A percentile compares a stretch with the other conserved stretches of the same genome.
phyloP scores from a whole-genome alignment of 305 asterid species.

The Rubia balearica region DNA sequence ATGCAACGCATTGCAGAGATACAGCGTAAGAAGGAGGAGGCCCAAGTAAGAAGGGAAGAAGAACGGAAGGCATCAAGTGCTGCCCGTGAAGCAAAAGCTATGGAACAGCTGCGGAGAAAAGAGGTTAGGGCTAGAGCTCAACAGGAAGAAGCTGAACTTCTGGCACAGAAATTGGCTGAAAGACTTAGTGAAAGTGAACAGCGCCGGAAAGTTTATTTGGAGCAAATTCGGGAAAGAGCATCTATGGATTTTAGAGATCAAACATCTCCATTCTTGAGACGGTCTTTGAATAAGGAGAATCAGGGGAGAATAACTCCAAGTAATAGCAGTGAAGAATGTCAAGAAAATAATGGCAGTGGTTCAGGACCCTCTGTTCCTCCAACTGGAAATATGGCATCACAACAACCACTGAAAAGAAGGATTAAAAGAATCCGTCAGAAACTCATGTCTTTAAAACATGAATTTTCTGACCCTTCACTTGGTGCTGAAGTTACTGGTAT shows the following conservation, averaged over 20 bases:
- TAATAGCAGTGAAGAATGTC: constrained; percentile 52
- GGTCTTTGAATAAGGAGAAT: constrained; percentile 64
- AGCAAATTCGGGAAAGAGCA: constrained; percentile 95
- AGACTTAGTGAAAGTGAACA: constrained; percentile 94
- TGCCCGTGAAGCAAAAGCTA: constrained; percentile 94
- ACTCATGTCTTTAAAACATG: constrained; percentile 93
- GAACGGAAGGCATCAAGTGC: constrained; percentile 97
- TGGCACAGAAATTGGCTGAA: constrained; percentile 96
- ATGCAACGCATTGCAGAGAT: constrained; percentile 93
- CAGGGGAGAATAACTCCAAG: constrained; percentile 46
- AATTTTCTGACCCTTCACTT: constrained; percentile 70
- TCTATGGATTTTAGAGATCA: constrained; percentile 99
- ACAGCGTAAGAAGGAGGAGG: constrained; percentile 93
- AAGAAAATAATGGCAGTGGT: constrained; percentile 35
- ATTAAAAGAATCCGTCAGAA: constrained; percentile 83
- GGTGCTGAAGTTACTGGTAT: constrained; percentile 74
- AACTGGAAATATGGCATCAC: constrained; percentile 42
- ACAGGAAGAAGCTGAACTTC: constrained; percentile 96
- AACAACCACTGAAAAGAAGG: constrained; percentile 71
- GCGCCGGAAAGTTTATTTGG: constrained; percentile 86
- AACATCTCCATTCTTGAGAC: constrained; percentile 90
- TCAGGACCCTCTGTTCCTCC: constrained; percentile 38
- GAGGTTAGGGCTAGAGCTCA: constrained; percentile 92
- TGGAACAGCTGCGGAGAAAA: constrained; percentile 89
- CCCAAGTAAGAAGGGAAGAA: constrained; percentile 96